Base-by-base conservation (phyloP, 371 early-diverging fungal genomes). In the Mortierella sp. region DNA sequence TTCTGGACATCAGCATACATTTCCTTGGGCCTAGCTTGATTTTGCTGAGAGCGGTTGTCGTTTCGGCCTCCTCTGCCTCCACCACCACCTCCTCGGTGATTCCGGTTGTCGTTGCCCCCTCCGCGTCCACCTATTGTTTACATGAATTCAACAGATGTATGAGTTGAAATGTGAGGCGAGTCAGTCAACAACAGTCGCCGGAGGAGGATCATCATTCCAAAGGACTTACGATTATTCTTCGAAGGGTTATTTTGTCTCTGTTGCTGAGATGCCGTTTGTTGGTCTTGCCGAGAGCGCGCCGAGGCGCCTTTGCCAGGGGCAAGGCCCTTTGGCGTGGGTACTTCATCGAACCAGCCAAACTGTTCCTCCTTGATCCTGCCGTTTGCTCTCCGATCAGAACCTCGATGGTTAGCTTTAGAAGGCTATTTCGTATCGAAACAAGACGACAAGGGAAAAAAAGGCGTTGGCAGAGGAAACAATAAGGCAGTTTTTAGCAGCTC, bases 321-420 rank as follows among this genome's bases (percentile, higher is more conserved):
- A 0, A 26, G 77, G n/a, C 51, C 50, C 26, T 70, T 51, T 53
- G 40, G 55, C 5, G 70, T 0, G 3, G 69, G n/a, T 51, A 72
- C 34, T 5, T 61, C 80, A 53, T 80, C 80, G 48, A 80, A 80
- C 80, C 80, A 80, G 3, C 70, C 76, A 10, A 72, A 72, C 24
- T 31, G 21, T 21, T 75, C 72, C 16, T 55, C 73, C 24, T 26
- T 28, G 26, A 43, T 8, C 24, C 51, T 48, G 24, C 57, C 70
- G 24, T 43, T 73, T 10, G 44, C 51, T 8, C 28, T 54, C 24
- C 69, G 64, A 64, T 64, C 64, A 64, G 64, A 64, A 9, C 64
- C 64, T 24, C 64, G 37, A 21, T 21, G 8, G 40, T 21, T 64
- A 13, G 64, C 10, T 9, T 64, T 64, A 3, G 40, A 40, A 37